phyloP scores from a whole-genome alignment of 2,329 filamentous ascomycete species.

The Fusarium sp. region DNA sequence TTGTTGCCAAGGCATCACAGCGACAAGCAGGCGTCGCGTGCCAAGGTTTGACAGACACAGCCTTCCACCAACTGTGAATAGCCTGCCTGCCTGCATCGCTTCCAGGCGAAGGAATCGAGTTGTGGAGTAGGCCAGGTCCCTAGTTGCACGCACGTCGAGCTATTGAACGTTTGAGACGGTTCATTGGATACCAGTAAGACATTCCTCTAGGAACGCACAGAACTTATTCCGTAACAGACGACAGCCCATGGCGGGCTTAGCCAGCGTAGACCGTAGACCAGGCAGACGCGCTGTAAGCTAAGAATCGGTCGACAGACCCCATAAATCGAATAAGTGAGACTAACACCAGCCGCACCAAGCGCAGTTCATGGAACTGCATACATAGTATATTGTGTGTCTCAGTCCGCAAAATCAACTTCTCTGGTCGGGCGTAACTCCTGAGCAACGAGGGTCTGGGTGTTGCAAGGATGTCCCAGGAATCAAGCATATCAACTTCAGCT shows the following conservation, averaged over 20 bases:
- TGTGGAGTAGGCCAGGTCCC: slow-evolving; percentile 36
- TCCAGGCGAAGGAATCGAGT: slow-evolving; percentile 34
- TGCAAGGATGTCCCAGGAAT: slow-evolving; percentile 5
- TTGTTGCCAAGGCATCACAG: slow-evolving; percentile 16
- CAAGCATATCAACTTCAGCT: slow-evolving; percentile 25
- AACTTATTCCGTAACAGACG: slow-evolving; percentile 16
- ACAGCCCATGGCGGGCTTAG: slow-evolving; percentile 8
- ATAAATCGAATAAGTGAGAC: not conserved
- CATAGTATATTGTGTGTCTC: slow-evolving; percentile 17
- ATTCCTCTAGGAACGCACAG: slow-evolving; percentile 8
- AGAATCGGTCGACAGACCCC: slow-evolving; percentile 3
- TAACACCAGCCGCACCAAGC: slow-evolving; percentile 37
- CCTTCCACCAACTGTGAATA: slow-evolving; percentile 27
- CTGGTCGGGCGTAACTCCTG: slow-evolving; percentile 18
- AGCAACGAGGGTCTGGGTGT: slow-evolving; percentile 3
- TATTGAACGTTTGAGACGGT: slow-evolving; percentile 41
- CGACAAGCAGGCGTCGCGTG: slow-evolving; percentile 10
- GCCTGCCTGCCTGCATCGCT: not conserved
- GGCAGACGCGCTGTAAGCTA: slow-evolving; percentile 14
- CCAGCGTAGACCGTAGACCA: slow-evolving; percentile 6
- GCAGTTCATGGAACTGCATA: slow-evolving; percentile 19
- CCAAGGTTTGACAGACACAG: slow-evolving; percentile 30
- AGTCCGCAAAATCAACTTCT: slow-evolving; percentile 9
- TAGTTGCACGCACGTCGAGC: slow-evolving; percentile 11
- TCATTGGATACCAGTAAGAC: slow-evolving; percentile 35